These are phyloP conservation scores for Taxillus chinensis DNA, from an alignment of 164 flowering plant species.

Conservation along the genomic window DNA sequence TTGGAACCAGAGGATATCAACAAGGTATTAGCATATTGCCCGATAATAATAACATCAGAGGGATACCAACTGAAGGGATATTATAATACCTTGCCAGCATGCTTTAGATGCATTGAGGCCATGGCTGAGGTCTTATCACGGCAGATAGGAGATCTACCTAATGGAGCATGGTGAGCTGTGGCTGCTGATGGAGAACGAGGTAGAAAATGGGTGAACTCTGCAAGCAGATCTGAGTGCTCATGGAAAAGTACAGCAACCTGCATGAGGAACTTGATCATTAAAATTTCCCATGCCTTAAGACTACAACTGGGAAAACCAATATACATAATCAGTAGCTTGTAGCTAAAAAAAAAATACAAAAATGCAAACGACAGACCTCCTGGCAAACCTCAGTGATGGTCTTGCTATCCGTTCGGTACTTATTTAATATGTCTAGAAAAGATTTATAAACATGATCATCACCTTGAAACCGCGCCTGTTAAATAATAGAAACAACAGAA, in stretches of 20 bases:
- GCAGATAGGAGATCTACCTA: too few relatives aligned
- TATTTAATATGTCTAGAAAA: conserved; percentile 74
- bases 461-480: conserved; percentile 75
- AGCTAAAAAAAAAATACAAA: not conserved
- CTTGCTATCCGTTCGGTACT: conserved; percentile 75
- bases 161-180: too few relatives aligned
- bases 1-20: conserved; percentile 24
- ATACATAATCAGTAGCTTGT: not conserved
- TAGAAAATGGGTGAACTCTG: conserved; percentile 57
- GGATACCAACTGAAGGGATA: not conserved
- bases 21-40: conserved; percentile 2
- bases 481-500: conserved; percentile 8
- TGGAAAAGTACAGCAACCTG: conserved; percentile 57
- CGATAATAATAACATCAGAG: not conserved
- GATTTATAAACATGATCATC: conserved; percentile 79
- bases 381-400: conserved; percentile 62
- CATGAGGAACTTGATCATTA: conserved; percentile 2
- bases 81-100: conserved; percentile 38
- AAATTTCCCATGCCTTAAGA: not conserved
- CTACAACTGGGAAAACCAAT: too few relatives aligned
- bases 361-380: conserved; percentile 40
- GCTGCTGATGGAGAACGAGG: conserved; percentile 14
- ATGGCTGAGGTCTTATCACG: conserved; percentile 34
- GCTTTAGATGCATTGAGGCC: conserved; percentile 36
- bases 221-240: conserved; percentile 55